These are phyloP conservation scores for Didymella lethalis DNA, from an alignment of 2,329 filamentous ascomycete genomes.

Conservation along the genomic window DNA sequence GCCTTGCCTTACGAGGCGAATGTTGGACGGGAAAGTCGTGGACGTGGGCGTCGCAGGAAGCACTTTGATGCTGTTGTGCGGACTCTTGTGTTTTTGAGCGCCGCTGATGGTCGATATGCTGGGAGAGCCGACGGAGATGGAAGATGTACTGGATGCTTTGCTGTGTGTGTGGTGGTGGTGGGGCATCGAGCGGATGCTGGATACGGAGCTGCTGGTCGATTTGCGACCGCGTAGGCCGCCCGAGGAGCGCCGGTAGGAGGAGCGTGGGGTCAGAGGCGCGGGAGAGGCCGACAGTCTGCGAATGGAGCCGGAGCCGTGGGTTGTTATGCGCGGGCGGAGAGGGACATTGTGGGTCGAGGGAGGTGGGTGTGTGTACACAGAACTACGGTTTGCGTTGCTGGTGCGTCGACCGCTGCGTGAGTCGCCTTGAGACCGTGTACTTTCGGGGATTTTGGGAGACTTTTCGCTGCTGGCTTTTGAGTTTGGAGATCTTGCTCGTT, in stretches of 20 bases:
- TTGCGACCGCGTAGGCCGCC: conserved; percentile 87
- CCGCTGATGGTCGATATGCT: conserved; percentile 60
- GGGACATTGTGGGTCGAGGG: conserved; percentile 30
- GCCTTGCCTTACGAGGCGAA: conserved; percentile 73
- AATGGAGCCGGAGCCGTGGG: conserved; percentile 49
- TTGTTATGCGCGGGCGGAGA: conserved; percentile 55
- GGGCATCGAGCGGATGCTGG: conserved; percentile 83
- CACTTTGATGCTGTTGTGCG: conserved; percentile 91
- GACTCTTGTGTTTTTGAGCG: conserved; percentile 68
- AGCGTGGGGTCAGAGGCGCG: conserved; percentile 85
- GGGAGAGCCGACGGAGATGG: conserved; percentile 66
- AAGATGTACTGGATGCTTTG: conserved; percentile 93
- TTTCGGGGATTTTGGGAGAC: conserved; percentile 42
- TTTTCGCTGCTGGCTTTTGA: conserved; percentile 48
- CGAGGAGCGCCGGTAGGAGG: conserved; percentile 82
- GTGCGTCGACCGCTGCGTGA: conserved; percentile 37
- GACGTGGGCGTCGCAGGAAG: conserved; percentile 84
- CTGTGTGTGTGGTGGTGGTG: conserved; percentile 84
- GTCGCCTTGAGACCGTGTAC: conserved; percentile 19
- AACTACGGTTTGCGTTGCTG: conserved; percentile 47
- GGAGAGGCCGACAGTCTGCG: conserved; percentile 81
- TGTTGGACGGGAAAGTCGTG: conserved; percentile 80
- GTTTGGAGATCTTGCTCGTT: conserved; percentile 45
- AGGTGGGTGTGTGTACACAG: conserved; percentile 47
- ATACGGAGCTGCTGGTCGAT: conserved; percentile 94